These are phyloP conservation scores for Hortaea werneckii DNA, from an alignment of 2,329 filamentous ascomycete genomes.

Conservation along the genomic window DNA sequence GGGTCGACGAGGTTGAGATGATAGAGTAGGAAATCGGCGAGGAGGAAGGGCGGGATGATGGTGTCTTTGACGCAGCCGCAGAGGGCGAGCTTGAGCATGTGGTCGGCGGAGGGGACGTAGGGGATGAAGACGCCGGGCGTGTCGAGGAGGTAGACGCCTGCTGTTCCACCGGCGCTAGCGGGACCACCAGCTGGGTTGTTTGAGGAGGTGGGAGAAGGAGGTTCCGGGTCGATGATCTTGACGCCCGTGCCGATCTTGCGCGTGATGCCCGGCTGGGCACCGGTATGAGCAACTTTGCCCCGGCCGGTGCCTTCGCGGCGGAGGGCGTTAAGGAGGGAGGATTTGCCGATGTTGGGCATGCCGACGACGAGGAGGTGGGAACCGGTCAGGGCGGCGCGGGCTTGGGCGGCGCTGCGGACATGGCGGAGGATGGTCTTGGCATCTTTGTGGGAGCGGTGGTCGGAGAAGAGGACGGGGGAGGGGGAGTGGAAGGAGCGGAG, in stretches of 20 bases:
- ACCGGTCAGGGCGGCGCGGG: slow-evolving; percentile 58
- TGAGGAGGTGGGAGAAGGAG: no score
- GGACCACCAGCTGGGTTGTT: slow-evolving; percentile 6
- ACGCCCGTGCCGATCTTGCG: slow-evolving; percentile 69
- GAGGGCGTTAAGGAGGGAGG: slow-evolving; percentile 80
- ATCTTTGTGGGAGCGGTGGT: slow-evolving; percentile 35
- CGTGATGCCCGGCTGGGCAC: slow-evolving; percentile 81
- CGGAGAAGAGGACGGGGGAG: slow-evolving; percentile 43
- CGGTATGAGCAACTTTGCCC: slow-evolving; percentile 69
- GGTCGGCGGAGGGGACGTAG: slow-evolving; percentile 72
- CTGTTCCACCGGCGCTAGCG: slow-evolving; percentile 38
- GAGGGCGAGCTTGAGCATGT: slow-evolving; percentile 91
- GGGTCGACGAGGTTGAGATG: slow-evolving; percentile 60
- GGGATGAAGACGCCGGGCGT: slow-evolving; percentile 94
- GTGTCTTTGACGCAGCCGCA: slow-evolving; percentile 86
- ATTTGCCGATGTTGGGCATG: slow-evolving; percentile 98
- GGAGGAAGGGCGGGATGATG: slow-evolving; percentile 62
- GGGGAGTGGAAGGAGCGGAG: slow-evolving; percentile 46
- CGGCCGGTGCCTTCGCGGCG: slow-evolving; percentile 54
- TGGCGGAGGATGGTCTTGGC: slow-evolving; percentile 39
- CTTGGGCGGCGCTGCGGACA: slow-evolving; percentile 42
- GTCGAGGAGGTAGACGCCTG: slow-evolving; percentile 74
- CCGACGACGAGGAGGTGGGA: slow-evolving; percentile 79
- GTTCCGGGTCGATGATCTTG: slow-evolving; percentile 58
- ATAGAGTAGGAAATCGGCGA: slow-evolving; percentile 86